phyloP scores from a whole-genome alignment of 345 rosid species.

The Brassica carinata region DNA sequence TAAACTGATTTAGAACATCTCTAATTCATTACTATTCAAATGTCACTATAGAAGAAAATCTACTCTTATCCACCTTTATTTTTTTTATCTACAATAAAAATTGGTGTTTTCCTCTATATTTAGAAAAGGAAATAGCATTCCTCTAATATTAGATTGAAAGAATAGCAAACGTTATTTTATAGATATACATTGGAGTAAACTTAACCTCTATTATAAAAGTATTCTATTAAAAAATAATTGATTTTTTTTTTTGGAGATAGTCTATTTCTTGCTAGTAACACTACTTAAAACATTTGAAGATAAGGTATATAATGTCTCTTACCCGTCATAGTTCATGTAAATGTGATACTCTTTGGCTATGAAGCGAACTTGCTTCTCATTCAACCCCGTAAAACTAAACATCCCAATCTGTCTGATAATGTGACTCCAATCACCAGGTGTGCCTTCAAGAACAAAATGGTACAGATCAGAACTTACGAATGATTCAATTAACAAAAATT shows the following conservation, averaged over 20 bases:
- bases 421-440: constrained; percentile 88
- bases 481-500: neutral
- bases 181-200: neutral
- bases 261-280: neutral
- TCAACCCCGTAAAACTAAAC: constrained; percentile 72
- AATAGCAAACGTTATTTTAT: too few species aligned
- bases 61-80: neutral
- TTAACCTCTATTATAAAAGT: too few species aligned
- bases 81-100: too few species aligned
- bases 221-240: too few species aligned
- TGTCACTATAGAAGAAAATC: too few species aligned
- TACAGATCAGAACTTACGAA: neutral
- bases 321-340: constrained; percentile 80
- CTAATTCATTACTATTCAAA: neutral
- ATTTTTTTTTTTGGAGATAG: neutral
- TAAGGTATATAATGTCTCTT: neutral
- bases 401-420: constrained; percentile 73
- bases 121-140: too few species aligned
- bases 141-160: too few species aligned
- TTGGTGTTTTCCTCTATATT: neutral
- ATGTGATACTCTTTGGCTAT: constrained; percentile 70
- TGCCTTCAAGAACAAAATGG: constrained; percentile 46
- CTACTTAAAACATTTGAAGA: neutral
- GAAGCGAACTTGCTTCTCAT: constrained; percentile 66
- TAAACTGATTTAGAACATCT: neutral